A percentile compares a stretch with the other conserved stretches of the same genome.
Conservation (phyloP, 1,284 basidiomycete genomes). For the Cutaneotrichosporon sp. region DNA sequence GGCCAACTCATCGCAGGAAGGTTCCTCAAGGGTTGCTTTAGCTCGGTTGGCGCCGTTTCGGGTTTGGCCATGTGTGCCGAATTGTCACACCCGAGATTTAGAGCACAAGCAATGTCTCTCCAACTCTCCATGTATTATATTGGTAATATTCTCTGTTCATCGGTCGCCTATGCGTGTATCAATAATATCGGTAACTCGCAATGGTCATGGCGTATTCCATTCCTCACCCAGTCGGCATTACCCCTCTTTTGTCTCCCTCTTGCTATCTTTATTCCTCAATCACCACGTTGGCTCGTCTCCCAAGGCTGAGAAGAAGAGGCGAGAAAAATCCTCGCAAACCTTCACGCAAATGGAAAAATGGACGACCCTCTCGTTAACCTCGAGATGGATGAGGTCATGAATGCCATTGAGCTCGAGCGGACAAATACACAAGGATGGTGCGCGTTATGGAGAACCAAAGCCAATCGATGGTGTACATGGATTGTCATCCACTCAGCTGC, state of each 20-base stretch:
- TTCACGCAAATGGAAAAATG: conserved; percentile 33
- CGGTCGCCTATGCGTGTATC: conserved; percentile 13
- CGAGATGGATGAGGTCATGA: conserved; percentile 28
- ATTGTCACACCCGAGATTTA: conserved; percentile 14
- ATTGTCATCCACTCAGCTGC: conserved; percentile 16
- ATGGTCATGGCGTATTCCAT: conserved; percentile 12
- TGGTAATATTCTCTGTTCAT: conserved; percentile 15
- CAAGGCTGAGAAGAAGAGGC: conserved; percentile 46
- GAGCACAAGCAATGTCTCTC: conserved; percentile 19
- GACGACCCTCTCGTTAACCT: conserved; percentile 31
- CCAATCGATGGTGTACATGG: conserved; percentile 18
- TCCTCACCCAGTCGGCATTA: conserved; percentile 61
- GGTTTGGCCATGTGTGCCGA: conserved; percentile 19
- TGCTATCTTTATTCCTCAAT: conserved; percentile 64
- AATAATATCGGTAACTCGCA: conserved; percentile 4
- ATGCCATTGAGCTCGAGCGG: conserved; percentile 40
- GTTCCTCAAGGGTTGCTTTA: conserved; percentile 18
- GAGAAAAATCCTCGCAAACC: conserved; percentile 31
- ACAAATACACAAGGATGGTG: conserved; percentile 12
- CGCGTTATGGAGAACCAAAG: conserved; percentile 11
- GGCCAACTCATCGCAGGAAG: conserved; percentile 14
- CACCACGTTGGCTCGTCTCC: conserved; percentile 65
- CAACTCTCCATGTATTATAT: conserved; percentile 18
- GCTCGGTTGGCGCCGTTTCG: conserved; percentile 10
- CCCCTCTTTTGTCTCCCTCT: conserved; percentile 62